Base-by-base conservation (phyloP, 1,284 basidiomycete species). In the Coniophora puteana region DNA sequence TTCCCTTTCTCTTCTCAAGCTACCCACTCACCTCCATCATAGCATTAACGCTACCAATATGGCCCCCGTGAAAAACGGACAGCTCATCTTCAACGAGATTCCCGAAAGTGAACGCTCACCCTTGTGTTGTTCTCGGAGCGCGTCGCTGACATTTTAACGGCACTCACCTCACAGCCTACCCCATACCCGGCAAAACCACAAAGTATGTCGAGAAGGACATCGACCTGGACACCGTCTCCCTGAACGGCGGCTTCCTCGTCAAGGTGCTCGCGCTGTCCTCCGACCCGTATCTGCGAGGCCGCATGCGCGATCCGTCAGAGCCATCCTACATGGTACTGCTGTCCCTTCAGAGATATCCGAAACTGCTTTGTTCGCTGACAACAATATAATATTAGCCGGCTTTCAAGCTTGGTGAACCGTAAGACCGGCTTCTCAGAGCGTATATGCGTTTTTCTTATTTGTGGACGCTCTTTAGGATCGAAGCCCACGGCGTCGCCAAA, bases 171-270 rank as follows among this genome's bases (percentile, higher is more conserved):
- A 22, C 10, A 43, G 57, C 48, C 16, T 60, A 51, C 45, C 58
- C 54, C 35, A 46, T 61, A 12, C 59, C 58, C 5, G 55, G 57
- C 14, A 49, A 57, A 46, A 59, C 57, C 5, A 48, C 54, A 8
- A 44, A 52, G 10, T 55, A 62, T 36, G 64, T 66, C 45, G 51
- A 52, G 18, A 49, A 58, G 23, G 51, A 51, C 8, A 64, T 76
- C 47, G 69, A 76, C 44, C 46, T 67, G 13, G 67, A 69, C 8
- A 58, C 46, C 8, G 58, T 58, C 4, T 46, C 61, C 2, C 52
- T 69, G 32, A 51, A 61, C 23, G 69, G 69, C 5, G 68, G 69
- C 3, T 40, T 70, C 41, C 56, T 74, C 12, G 34, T 68, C 41
- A 69, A 69, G 47, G 51, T 56, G 3, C 42, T 69, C 8, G 56